Conservation (phyloP, 1,284 basidiomycete species). For the Kwoniella shivajii region DNA sequence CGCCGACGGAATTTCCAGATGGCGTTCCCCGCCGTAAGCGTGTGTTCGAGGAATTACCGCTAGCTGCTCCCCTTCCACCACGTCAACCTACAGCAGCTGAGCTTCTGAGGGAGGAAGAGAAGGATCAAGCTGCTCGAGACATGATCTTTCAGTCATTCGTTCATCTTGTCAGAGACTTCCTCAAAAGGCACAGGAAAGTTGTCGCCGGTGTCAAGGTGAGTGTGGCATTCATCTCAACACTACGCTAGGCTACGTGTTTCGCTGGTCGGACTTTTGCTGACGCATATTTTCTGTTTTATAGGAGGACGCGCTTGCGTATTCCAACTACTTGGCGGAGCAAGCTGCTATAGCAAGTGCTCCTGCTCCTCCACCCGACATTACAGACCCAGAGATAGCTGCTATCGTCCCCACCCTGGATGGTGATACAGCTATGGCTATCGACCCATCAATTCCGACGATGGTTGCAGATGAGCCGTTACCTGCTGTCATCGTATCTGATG, state of each 20-base stretch:
- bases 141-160: constrained; percentile 84
- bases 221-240: too few relatives aligned
- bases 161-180: constrained; percentile 83
- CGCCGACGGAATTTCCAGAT: constrained; percentile 89
- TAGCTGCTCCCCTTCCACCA: constrained; percentile 88
- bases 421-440: constrained; percentile 8
- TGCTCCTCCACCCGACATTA: not conserved
- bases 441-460: constrained; percentile 1
- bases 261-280: too few relatives aligned
- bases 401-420: not conserved
- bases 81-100: constrained; percentile 80
- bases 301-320: constrained; percentile 30
- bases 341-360: constrained; percentile 17
- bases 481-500: not conserved
- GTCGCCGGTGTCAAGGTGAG: constrained; percentile 77
- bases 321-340: constrained; percentile 20
- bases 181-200: constrained; percentile 91
- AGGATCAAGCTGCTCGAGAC: constrained; percentile 75
- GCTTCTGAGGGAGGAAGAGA: constrained; percentile 78
- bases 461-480: too few relatives aligned
- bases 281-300: not conserved
- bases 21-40: constrained; percentile 81
- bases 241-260: too few relatives aligned
- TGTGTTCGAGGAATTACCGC: constrained; percentile 79
- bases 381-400: not conserved